A percentile compares a stretch with the other conserved stretches of the same genome.
Evolutionary conservation across 345 rosid genomes (phyloP).

Genomic region (Psidium friedrichsthalianum): DNA sequence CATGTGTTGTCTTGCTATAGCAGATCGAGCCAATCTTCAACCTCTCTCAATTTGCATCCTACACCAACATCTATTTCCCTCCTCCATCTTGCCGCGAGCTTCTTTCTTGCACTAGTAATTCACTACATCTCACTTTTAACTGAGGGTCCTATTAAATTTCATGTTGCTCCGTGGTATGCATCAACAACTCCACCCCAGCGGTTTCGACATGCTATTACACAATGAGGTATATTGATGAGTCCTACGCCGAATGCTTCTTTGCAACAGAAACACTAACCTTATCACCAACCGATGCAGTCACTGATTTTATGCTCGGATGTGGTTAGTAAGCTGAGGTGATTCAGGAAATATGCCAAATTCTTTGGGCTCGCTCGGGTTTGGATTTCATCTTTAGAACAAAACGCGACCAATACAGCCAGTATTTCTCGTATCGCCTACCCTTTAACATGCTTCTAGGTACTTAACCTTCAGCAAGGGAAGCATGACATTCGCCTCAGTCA

Average conservation of each 20-base stretch:
- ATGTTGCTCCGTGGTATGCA: neutral
- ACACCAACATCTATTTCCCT: neutral
- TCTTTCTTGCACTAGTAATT: neutral
- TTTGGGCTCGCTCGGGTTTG: constrained; percentile 1
- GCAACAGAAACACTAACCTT: too few species aligned
- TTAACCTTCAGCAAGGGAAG: neutral
- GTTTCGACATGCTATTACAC: neutral
- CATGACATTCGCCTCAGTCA: neutral
- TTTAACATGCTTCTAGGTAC: neutral
- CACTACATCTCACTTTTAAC: neutral
- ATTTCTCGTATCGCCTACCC: constrained; percentile 16
- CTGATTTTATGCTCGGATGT: too few species aligned
- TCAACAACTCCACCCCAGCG: neutral
- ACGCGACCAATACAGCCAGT: neutral
- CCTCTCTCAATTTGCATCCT: constrained; percentile 10
- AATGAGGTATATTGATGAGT: neutral
- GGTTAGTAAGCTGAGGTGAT: neutral
- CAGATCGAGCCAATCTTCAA: constrained; percentile 2
- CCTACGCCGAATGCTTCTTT: neutral
- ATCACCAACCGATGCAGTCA: too few species aligned
- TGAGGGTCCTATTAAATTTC: too few species aligned
- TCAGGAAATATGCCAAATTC: constrained; percentile 3
- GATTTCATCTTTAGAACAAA: constrained; percentile 4
- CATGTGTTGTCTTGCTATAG: neutral
- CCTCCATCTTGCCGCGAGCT: neutral